Conservation (phyloP, 1,284 basidiomycete species). For the Cryptococcus jaspeensis region DNA sequence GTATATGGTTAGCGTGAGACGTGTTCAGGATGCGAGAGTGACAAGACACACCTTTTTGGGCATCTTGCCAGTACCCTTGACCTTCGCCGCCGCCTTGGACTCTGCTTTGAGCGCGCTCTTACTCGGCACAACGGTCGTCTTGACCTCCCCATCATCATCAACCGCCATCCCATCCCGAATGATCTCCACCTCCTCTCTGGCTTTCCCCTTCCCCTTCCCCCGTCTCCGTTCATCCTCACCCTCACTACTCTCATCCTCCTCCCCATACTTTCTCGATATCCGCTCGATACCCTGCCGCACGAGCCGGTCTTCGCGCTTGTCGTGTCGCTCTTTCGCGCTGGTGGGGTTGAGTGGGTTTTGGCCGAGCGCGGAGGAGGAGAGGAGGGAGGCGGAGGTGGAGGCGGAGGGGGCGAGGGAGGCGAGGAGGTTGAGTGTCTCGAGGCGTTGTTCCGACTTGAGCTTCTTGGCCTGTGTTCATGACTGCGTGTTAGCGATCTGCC, state of each 20-base stretch:
- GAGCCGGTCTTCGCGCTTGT: conserved; percentile 72
- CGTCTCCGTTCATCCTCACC: conserved; percentile 46
- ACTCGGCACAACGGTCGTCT: conserved; percentile 48
- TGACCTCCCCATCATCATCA: conserved; percentile 52
- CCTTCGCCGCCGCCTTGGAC: conserved; percentile 20
- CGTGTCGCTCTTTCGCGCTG: conserved; percentile 59
- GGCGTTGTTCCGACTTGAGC: conserved; percentile 45
- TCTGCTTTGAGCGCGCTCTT: conserved; percentile 25
- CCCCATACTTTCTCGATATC: conserved; percentile 55
- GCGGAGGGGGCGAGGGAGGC: conserved; percentile 34
- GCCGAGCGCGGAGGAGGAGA: conserved; percentile 38
- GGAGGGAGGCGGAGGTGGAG: conserved; percentile 29
- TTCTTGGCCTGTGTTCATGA: conserved; percentile 42
- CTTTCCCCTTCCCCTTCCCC: conserved; percentile 58
- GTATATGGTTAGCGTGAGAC: neutral
- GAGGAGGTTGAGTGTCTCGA: conserved; percentile 43
- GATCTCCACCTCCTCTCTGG: conserved; percentile 64
- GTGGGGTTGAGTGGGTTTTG: conserved; percentile 47
- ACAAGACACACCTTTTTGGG: conserved; percentile 36
- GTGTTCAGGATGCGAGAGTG: neutral
- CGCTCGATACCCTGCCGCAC: conserved; percentile 67
- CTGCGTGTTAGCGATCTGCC: neutral
- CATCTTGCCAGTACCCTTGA: conserved; percentile 20
- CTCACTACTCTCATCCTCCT: conserved; percentile 56
- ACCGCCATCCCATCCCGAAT: conserved; percentile 57